Evolutionary conservation across 2,329 filamentous ascomycete genomes (phyloP), one percentile per base, ranked within the genome.

Genomic region (Camptophora hylomeconis): DNA sequence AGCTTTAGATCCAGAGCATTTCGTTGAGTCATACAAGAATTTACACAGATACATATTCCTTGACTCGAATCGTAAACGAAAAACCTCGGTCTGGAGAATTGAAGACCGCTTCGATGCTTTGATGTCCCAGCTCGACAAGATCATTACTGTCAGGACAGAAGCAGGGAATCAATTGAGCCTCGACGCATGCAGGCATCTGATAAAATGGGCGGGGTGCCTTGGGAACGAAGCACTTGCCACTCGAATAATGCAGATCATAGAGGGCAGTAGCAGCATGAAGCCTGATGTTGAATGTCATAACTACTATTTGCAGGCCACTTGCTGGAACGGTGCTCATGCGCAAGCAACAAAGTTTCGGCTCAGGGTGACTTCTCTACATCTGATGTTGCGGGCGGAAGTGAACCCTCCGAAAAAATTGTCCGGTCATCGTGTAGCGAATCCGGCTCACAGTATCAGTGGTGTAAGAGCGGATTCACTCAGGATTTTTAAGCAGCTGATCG

Each of bases 1-100:
- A 18, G 59, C 63, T 4, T 51, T 84, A 6, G 72, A 80, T 33
- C 75, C 78, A 0, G 44, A 51, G 14, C 50, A 65, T 38, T 63
- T 68, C 35, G 40, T 70, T 21, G 49, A 54, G 14, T 54, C 56
- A 2, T 57, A 61, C 40, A 53, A 67, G 4, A 45, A 51, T 13
- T 51, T 72, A 11, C 57, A 66, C 29, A 47, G 52, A 12, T 9
- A 62, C 49, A 40, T 64, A 56, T 45, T 54, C 4, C 39, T 60
- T 13, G 49, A 48, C 21, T 48, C 54, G 3, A 7, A 10, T 14
- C 23, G 29, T 18, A 4, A 20, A 5, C 22, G 16, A 7, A n/a
- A n/a, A n/a, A n/a, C n/a, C n/a, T n/a, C n/a, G n/a, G n/a, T n/a
- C n/a, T n/a, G n/a, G n/a, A n/a, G n/a, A n/a, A n/a, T 61, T 20